Base-by-base conservation (phyloP, 2,329 filamentous ascomycete genomes). In the Rutstroemia sydowiana region DNA sequence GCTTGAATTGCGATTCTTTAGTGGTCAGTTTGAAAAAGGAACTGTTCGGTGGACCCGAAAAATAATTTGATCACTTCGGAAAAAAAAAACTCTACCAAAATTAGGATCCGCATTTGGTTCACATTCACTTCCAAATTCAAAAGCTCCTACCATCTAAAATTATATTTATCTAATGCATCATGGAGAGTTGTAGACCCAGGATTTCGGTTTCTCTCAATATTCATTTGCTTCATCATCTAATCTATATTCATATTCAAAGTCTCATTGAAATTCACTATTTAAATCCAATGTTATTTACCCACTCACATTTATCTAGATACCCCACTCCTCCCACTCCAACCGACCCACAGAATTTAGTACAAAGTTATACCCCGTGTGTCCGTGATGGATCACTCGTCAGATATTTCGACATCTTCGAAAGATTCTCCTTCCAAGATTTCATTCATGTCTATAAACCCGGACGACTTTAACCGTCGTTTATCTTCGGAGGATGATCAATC, bases 41-140 rank as follows among this genome's bases (percentile, higher is more conserved):
- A 49, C 42, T 49, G 42, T 59, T n/a, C 59, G 59, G 59, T 42
- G 48, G 48, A 37, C 52, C 59, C 59, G 57, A 60, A 45, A 53
- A 46, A 34, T 53, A 51, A 57, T 53, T 36, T 49, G 54, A 28
- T 18, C 20, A n/a, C n/a, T n/a, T 41, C 31, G 34, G 18, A 51
- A n/a, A n/a, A n/a, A n/a, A n/a, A n/a, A n/a, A n/a, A n/a, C n/a
- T 52, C 37, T 55, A 34, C 50, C 50, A 57, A 34, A 41, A 42
- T 36, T 36, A 14, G 26, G 31, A 43, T 34, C 52, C 56, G 46
- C 40, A 52, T 43, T 16, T 14, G 14, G 28, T 44, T 53, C 48
- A 48, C 32, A 48, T 56, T 41, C 44, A 45, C 45, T 31, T 49
- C 30, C n/a, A n/a, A n/a, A n/a, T n/a, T n/a, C n/a, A n/a, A n/a